Conservation (phyloP, 495 filamentous ascomycete species). For the Talaromyces ruber region DNA sequence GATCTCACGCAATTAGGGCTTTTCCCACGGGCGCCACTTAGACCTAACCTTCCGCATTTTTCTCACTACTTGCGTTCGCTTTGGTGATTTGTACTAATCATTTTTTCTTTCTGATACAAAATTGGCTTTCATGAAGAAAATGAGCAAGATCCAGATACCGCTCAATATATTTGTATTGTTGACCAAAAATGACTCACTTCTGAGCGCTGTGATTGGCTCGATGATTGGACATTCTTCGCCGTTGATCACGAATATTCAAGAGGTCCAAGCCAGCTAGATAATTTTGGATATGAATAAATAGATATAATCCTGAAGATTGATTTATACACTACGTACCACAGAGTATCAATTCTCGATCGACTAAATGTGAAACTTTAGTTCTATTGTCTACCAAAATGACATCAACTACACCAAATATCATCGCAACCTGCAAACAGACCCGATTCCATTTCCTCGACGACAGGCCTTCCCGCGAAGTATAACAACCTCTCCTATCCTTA, state of each 20-base stretch:
- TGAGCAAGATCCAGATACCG: neutral
- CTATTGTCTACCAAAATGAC: neutral
- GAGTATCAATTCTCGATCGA: neutral
- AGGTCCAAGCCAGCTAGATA: neutral
- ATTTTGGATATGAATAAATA: neutral
- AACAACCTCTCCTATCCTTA: neutral
- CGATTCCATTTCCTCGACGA: constrained; percentile 37
- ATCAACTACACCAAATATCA: constrained; percentile 20
- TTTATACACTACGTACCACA: too few species aligned
- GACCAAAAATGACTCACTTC: constrained; percentile 8
- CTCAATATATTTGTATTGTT: neutral
- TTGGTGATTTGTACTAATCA: neutral
- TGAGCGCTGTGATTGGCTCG: neutral
- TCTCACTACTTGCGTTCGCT: neutral
- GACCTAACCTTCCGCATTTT: neutral
- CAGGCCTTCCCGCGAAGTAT: constrained; percentile 30
- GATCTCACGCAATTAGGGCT: neutral
- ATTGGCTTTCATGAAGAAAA: neutral
- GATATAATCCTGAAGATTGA: too few species aligned
- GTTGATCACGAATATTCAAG: neutral
- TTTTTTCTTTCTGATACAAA: neutral
- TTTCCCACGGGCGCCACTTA: neutral
- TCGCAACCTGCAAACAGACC: constrained; percentile 40
- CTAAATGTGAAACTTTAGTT: neutral
- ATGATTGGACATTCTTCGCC: neutral